Percentiles rank a stretch among this genome's conserved stretches.
Conservation (phyloP, 805 yeast species). For the Lipomyces mesembrius region DNA sequence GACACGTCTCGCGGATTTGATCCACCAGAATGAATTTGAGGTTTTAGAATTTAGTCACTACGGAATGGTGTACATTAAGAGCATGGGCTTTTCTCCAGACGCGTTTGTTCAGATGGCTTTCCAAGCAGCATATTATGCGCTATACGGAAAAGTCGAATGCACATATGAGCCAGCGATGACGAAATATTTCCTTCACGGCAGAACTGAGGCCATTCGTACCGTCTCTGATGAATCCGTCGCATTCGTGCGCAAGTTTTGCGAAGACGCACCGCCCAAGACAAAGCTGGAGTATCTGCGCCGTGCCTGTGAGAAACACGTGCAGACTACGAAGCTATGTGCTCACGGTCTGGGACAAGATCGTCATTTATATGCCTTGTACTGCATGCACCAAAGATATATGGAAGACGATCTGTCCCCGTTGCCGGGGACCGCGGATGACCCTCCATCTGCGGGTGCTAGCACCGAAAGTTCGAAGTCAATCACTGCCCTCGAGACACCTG, state of each 20-base stretch:
- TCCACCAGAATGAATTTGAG: slow-evolving; percentile 85
- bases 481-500: slow-evolving; percentile 55
- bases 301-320: slow-evolving; percentile 74
- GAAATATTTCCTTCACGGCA: slow-evolving; percentile 80
- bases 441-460: slow-evolving; percentile 10
- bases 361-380: slow-evolving; percentile 83
- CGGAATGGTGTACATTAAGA: slow-evolving; percentile 79
- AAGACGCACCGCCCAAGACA: slow-evolving; percentile 60
- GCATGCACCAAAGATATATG: slow-evolving; percentile 69
- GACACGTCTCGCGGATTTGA: slow-evolving; percentile 82
- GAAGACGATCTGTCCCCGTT: slow-evolving; percentile 39
- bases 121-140: slow-evolving; percentile 89
- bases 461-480: neutral
- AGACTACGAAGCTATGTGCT: slow-evolving; percentile 69
- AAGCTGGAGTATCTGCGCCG: slow-evolving; percentile 63
- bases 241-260: slow-evolving; percentile 85
- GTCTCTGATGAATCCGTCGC: slow-evolving; percentile 79
- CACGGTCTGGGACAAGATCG: slow-evolving; percentile 90
- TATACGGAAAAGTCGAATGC: slow-evolving; percentile 90
- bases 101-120: slow-evolving; percentile 93
- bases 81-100: slow-evolving; percentile 88
- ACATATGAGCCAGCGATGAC: slow-evolving; percentile 98
- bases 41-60: slow-evolving; percentile 68
- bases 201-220: slow-evolving; percentile 90
- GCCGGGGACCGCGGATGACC: slow-evolving; percentile 22